phyloP scores from a whole-genome alignment of 2,329 filamentous ascomycete species.

The Aspergillus brunneoviolaceus region DNA sequence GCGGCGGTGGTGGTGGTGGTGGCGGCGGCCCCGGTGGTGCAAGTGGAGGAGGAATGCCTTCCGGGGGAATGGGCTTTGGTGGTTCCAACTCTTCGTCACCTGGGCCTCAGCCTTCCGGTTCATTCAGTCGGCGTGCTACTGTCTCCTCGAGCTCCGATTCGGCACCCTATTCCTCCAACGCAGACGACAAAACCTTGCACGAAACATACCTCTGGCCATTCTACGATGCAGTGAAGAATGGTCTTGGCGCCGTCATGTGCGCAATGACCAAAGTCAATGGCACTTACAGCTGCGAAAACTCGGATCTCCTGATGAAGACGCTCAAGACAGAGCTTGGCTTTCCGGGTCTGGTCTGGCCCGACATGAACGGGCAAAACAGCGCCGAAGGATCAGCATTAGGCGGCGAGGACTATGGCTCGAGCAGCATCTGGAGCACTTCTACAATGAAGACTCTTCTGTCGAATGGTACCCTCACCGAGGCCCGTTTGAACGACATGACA shows the following conservation, averaged over 20 bases:
- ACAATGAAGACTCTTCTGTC: slow-evolving; percentile 6
- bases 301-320: slow-evolving; percentile 10
- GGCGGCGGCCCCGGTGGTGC: background rate
- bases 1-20: background rate
- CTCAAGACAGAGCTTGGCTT: slow-evolving; percentile 18
- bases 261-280: slow-evolving; percentile 16
- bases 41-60: background rate
- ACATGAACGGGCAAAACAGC: slow-evolving; percentile 11
- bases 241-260: slow-evolving; percentile 18
- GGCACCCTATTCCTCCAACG: slow-evolving; percentile 15
- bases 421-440: slow-evolving; percentile 7
- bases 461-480: slow-evolving; percentile 43
- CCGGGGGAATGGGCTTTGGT: background rate
- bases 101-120: background rate
- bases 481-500: slow-evolving; percentile 49
- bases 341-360: slow-evolving; percentile 15
- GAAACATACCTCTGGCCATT: slow-evolving; percentile 18
- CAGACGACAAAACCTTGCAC: slow-evolving; percentile 15
- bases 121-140: background rate
- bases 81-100: background rate
- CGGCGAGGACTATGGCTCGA: slow-evolving; percentile 10
- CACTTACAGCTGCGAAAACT: slow-evolving; percentile 11
- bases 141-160: background rate
- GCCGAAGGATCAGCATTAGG: slow-evolving; percentile 4
- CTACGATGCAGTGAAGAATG: slow-evolving; percentile 14